Percentiles rank a stretch among this genome's conserved stretches.
Evolutionary conservation across 495 filamentous ascomycete species (phyloP).

Genomic region (Aspergillus nanangensis): DNA sequence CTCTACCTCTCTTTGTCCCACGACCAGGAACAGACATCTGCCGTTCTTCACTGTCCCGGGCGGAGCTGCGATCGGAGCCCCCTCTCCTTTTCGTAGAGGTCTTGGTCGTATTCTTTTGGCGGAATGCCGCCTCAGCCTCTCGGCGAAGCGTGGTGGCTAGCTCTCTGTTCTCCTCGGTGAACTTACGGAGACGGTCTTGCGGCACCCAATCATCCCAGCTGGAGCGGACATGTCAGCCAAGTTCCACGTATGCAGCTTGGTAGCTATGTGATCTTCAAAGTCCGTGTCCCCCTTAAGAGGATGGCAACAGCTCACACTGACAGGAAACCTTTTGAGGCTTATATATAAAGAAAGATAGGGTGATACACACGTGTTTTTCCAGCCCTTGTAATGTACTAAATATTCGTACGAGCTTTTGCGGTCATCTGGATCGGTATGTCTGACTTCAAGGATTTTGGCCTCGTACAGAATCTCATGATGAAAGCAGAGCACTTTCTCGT

Average conservation of each 20-base stretch:
- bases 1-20: conserved; percentile 66
- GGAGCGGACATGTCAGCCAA: conserved; percentile 11
- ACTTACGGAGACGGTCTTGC: conserved; percentile 89
- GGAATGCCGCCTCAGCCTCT: conserved; percentile 36
- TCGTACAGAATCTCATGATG: conserved; percentile 96
- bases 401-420: conserved; percentile 76
- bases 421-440: conserved; percentile 58
- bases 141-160: conserved; percentile 55
- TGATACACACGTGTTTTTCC: conserved; percentile 85
- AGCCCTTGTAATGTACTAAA: conserved; percentile 96
- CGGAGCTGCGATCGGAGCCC: conserved; percentile 73
- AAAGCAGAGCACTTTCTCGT: conserved; percentile 94
- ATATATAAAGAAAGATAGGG: conserved; percentile 1
- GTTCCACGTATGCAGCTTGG: neutral
- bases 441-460: conserved; percentile 82
- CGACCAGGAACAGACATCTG: conserved; percentile 61
- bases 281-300: too few species aligned
- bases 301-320: too few species aligned
- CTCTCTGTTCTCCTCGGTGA: conserved; percentile 88
- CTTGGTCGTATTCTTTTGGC: conserved; percentile 39
- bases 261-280: neutral
- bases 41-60: conserved; percentile 82
- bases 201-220: conserved; percentile 99
- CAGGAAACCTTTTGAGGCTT: too few species aligned
- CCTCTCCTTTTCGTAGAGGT: conserved; percentile 53